phyloP scores from a whole-genome alignment of 2,329 filamentous ascomycete genomes.

The Hypoxylon sp. region DNA sequence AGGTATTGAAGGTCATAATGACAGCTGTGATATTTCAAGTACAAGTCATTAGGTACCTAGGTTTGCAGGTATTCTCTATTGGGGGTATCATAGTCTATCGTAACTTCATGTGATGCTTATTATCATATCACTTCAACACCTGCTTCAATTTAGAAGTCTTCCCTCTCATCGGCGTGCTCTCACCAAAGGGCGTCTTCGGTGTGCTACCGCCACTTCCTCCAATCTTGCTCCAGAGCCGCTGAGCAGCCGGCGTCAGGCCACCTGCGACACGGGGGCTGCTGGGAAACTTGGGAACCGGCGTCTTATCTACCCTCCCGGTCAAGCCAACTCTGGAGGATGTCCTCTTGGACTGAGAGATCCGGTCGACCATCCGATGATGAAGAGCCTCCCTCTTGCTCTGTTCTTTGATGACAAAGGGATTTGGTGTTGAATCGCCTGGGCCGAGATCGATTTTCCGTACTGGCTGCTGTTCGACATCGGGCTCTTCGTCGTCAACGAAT shows the following conservation, averaged over 20 bases:
- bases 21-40: no score
- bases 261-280: slow-evolving; percentile 67
- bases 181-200: slow-evolving; percentile 50
- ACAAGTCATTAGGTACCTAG: no score
- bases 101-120: slow-evolving; percentile 15
- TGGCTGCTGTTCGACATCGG: slow-evolving; percentile 54
- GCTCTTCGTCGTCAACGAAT: slow-evolving; percentile 85
- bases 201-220: slow-evolving; percentile 50
- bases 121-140: slow-evolving; percentile 40
- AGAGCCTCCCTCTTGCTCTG: slow-evolving; percentile 80
- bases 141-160: slow-evolving; percentile 49
- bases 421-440: slow-evolving; percentile 68
- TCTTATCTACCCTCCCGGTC: slow-evolving; percentile 64
- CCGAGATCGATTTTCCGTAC: slow-evolving; percentile 64
- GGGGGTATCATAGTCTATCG: slow-evolving; percentile 36
- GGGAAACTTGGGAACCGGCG: slow-evolving; percentile 74
- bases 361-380: slow-evolving; percentile 87
- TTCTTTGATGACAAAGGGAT: slow-evolving; percentile 81
- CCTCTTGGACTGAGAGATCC: slow-evolving; percentile 76
- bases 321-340: slow-evolving; percentile 65
- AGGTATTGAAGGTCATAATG: no score
- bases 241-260: slow-evolving; percentile 76
- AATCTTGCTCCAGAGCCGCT: slow-evolving; percentile 71
- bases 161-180: slow-evolving; percentile 50
- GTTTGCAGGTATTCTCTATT: slow-evolving; percentile 3